Base-by-base conservation (phyloP, 805 yeast species). In the Wickerhamomyces strasburgensis region DNA sequence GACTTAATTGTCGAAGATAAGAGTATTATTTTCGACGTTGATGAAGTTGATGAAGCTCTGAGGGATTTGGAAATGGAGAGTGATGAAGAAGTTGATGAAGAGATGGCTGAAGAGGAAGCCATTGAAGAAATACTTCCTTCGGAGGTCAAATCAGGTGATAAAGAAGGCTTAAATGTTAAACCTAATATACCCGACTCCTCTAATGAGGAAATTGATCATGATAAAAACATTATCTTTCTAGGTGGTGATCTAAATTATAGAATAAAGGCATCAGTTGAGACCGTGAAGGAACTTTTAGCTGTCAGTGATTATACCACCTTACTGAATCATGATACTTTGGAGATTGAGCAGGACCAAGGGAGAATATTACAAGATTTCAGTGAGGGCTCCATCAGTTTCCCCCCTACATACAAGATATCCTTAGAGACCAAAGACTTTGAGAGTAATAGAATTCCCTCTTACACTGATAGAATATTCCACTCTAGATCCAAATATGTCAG, bases 171-270 rank as follows among this genome's bases (percentile, higher is more conserved):
- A n/a, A n/a, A n/a, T n/a, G n/a, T n/a, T n/a, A n/a, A n/a, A n/a
- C n/a, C n/a, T n/a, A n/a, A n/a, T n/a, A n/a, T n/a, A n/a, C n/a
- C n/a, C n/a, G n/a, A n/a, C n/a, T n/a, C n/a, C n/a, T n/a, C n/a
- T n/a, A n/a, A 28, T n/a, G 34, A 33, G 6, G 36, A 24, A 14
- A 33, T 25, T 14, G 42, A 38, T 13, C 28, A 21, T 3, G 47
- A 47, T 15, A 48, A 49, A 25, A 49, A 49, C 15, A 33, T 46
- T 8, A 49, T 65, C 0, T 52, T 76, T 16, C 54, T 71, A 10
- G 59, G 68, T 19, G 84, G 84, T 6, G 84, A 77, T 46, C 52
- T 77, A 39, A 77, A 78, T 47, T 77, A 73, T 46, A 59, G 84
- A 33, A 46, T 65, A 5, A 47, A 51, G 11, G 52, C 64, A 33